These are phyloP conservation scores for Teunomyces tritomae DNA, from an alignment of 805 yeast species.

Conservation along the genomic window DNA sequence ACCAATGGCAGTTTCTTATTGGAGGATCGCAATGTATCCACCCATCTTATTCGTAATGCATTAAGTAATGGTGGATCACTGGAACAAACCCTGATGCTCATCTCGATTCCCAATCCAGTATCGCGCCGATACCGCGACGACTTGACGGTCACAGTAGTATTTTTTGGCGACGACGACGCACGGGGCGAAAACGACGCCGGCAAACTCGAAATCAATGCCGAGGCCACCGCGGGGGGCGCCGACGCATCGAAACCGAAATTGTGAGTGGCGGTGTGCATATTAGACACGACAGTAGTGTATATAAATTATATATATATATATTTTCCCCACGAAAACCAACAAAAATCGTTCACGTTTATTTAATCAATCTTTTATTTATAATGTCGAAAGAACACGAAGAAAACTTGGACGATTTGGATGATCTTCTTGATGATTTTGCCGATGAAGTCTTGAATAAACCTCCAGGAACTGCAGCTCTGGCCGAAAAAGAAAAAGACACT, in stretches of 20 bases:
- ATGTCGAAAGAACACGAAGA: conserved; percentile 27
- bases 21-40: conserved; percentile 85
- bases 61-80: conserved; percentile 80
- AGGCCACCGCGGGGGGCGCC: conserved; percentile 59
- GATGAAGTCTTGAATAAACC: conserved; percentile 64
- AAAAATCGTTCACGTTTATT: not conserved
- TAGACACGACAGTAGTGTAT: conserved; percentile 3
- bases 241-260: conserved; percentile 47
- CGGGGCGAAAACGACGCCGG: conserved; percentile 44
- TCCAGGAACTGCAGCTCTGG: conserved; percentile 45
- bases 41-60: conserved; percentile 92
- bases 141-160: conserved; percentile 91
- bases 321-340: not conserved
- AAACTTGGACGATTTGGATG: conserved; percentile 75
- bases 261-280: conserved; percentile 10
- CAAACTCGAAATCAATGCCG: conserved; percentile 51
- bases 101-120: conserved; percentile 87
- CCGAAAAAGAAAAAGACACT: conserved; percentile 7
- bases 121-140: conserved; percentile 94
- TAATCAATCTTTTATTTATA: not conserved
- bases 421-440: conserved; percentile 80
- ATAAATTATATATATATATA: not conserved
- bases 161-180: conserved; percentile 68
- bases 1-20: conserved; percentile 47
- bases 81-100: conserved; percentile 84